phyloP scores from a whole-genome alignment of 2,329 filamentous ascomycete genomes.

The Fusarium hainanense region DNA sequence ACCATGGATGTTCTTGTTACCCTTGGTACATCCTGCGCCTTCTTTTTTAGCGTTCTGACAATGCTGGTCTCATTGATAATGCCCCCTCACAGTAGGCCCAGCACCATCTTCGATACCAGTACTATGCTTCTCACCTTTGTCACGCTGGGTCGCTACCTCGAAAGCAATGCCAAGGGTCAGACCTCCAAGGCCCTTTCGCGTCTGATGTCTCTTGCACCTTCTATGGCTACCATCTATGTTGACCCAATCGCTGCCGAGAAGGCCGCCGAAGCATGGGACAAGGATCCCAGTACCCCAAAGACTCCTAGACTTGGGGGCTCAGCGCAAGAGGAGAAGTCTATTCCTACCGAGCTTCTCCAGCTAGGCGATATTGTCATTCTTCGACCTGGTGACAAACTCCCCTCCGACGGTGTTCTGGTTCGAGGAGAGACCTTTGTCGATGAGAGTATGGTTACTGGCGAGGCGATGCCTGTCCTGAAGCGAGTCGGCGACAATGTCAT shows the following conservation, averaged over 20 bases:
- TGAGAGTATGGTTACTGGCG: conserved; percentile 98
- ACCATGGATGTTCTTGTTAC: conserved; percentile 99
- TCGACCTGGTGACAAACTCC: conserved; percentile 95
- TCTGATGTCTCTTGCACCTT: conserved; percentile 95
- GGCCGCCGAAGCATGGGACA: conserved; percentile 79
- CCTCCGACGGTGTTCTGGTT: conserved; percentile 88
- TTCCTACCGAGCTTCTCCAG: conserved; percentile 93
- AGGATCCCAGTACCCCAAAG: conserved; percentile 37
- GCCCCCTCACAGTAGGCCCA: conserved; percentile 82
- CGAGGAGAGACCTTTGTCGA: conserved; percentile 93
- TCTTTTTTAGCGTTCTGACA: conserved; percentile 91
- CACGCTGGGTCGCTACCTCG: conserved; percentile 87
- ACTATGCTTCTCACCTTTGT: conserved; percentile 99
- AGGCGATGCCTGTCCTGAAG: conserved; percentile 95
- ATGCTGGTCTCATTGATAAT: conserved; percentile 85
- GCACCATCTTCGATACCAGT: conserved; percentile 95
- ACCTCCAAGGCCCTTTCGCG: conserved; percentile 93
- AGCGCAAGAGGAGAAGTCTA: conserved; percentile 82
- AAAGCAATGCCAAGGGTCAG: conserved; percentile 95
- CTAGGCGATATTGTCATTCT: conserved; percentile 94
- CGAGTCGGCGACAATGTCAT: conserved; percentile 82
- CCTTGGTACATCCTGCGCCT: conserved; percentile 91
- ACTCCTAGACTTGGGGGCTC: conserved; percentile 61
- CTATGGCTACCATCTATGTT: conserved; percentile 95
- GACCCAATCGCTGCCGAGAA: conserved; percentile 96